Conservation (phyloP, 2,329 filamentous ascomycete species). For the Fusarium vanettenii region DNA sequence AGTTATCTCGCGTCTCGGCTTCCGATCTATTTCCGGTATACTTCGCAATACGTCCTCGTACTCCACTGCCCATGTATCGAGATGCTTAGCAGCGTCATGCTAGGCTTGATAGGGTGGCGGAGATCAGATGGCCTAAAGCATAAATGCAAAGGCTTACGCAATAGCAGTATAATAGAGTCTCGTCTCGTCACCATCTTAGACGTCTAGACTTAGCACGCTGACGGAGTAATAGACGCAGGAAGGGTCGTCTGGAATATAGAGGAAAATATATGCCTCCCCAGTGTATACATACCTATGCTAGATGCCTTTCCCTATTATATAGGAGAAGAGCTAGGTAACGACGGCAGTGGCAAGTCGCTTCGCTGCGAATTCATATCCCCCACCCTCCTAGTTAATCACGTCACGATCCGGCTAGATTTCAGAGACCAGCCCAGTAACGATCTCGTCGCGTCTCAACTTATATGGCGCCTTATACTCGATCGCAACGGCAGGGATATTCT, state of each 20-base stretch:
- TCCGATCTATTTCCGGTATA: constrained; percentile 39
- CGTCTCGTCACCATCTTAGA: neutral
- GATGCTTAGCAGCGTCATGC: constrained; percentile 44
- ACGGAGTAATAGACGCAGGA: neutral
- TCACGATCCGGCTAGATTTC: constrained; percentile 30
- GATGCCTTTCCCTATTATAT: neutral
- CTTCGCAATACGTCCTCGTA: constrained; percentile 45
- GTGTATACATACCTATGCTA: neutral
- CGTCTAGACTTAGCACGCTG: neutral
- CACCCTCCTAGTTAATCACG: constrained; percentile 47
- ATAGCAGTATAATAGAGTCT: neutral
- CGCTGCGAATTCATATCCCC: constrained; percentile 45
- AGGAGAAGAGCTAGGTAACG: neutral
- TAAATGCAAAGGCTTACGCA: neutral
- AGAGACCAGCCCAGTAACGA: neutral
- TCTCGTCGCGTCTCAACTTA: neutral
- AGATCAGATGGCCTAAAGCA: neutral
- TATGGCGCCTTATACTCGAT: neutral
- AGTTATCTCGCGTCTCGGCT: constrained; percentile 2
- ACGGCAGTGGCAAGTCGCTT: constrained; percentile 1
- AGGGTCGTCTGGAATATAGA: neutral
- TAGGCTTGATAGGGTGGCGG: constrained; percentile 34
- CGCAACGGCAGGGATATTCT: neutral
- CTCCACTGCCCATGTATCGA: constrained; percentile 51
- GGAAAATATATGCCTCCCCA: neutral